These are phyloP conservation scores for Lanmaoa rubissima DNA, from an alignment of 768 basidiomycete genomes.

Conservation along the genomic window DNA sequence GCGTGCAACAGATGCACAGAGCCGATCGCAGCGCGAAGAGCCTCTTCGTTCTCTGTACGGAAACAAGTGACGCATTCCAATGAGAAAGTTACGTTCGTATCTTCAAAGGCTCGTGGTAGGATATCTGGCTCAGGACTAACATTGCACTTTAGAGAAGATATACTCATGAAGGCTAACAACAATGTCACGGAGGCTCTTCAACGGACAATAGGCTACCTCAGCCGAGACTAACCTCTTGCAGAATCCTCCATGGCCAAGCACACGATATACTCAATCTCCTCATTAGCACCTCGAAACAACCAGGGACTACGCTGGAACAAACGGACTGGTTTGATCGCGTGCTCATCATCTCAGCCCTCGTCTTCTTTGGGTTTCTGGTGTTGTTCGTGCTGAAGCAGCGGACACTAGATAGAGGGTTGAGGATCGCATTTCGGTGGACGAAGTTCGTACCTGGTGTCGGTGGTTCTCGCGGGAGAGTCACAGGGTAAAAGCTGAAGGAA, in stretches of 20 bases:
- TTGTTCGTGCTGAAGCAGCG: slow-evolving; percentile 88
- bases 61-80: slow-evolving; percentile 43
- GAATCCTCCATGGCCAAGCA: slow-evolving; percentile 78
- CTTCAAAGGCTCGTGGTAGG: neutral
- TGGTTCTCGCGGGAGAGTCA: slow-evolving; percentile 3
- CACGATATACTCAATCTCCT: slow-evolving; percentile 74
- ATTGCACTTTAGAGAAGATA: slow-evolving; percentile 63
- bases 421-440: slow-evolving; percentile 88
- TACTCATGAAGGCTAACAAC: slow-evolving; percentile 81
- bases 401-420: slow-evolving; percentile 72
- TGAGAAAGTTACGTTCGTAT: slow-evolving; percentile 63
- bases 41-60: slow-evolving; percentile 53
- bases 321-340: slow-evolving; percentile 92
- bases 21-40: slow-evolving; percentile 63
- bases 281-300: slow-evolving; percentile 75
- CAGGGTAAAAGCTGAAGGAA: slow-evolving; percentile 5
- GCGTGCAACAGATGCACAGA: slow-evolving; percentile 60
- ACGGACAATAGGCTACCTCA: slow-evolving; percentile 58
- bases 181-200: slow-evolving; percentile 87
- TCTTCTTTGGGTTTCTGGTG: slow-evolving; percentile 82
- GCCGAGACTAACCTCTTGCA: slow-evolving; percentile 26
- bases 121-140: neutral
- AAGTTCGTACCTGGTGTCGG: slow-evolving; percentile 53
- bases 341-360: slow-evolving; percentile 74
- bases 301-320: slow-evolving; percentile 85